Base-by-base conservation (phyloP, 768 basidiomycete genomes). In the Chalciporus sphaerocephalus region DNA sequence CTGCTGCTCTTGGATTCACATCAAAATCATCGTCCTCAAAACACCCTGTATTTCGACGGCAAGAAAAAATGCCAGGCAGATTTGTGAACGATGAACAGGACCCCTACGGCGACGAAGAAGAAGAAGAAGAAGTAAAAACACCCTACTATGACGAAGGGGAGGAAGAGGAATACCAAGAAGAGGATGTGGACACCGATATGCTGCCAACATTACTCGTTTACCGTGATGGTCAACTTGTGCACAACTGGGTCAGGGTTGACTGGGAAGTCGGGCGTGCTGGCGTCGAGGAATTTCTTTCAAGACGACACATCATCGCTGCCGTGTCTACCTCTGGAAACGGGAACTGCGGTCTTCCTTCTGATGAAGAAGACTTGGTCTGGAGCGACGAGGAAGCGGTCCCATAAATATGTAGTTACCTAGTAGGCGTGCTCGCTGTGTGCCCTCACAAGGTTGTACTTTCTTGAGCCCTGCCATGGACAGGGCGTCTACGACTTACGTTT, bases 181-280 rank as follows among this genome's bases (percentile, higher is more conserved):
- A 79, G 40, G 66, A 80, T 22, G 81, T 89, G 33, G 87, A 90
- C 55, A 75, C 82, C 4, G 87, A 90, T 59, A 79, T 90, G 74
- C 72, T 90, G 21, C 87, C 88, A 0, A 89, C 87, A 1, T 62
- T 89, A 58, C 74, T 89, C 11, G 85, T 87, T 4, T 91, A 91
- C 55, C 83, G 81, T 15, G 81, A 78, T 46, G 87, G 89, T 15
- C 80, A 88, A 50, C 77, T 92, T n/a, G 79, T 89, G n/a, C 78
- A 88, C 55, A 87, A 87, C 39, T 92, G 89, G 89, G 85, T 92
- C 8, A 74, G 89, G 20, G 87, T 91, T 4, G 88, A 92, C 61
- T 91, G 87, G 89, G 87, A 88, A 61, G 86, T 84, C 0, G 82
- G 81, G 11, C 58, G 67, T 25, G 75, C 74, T n/a, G 85, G 81